Evolutionary conservation across 2,329 filamentous ascomycete species (phyloP).

Genomic region (Scedosporium dehoogii): DNA sequence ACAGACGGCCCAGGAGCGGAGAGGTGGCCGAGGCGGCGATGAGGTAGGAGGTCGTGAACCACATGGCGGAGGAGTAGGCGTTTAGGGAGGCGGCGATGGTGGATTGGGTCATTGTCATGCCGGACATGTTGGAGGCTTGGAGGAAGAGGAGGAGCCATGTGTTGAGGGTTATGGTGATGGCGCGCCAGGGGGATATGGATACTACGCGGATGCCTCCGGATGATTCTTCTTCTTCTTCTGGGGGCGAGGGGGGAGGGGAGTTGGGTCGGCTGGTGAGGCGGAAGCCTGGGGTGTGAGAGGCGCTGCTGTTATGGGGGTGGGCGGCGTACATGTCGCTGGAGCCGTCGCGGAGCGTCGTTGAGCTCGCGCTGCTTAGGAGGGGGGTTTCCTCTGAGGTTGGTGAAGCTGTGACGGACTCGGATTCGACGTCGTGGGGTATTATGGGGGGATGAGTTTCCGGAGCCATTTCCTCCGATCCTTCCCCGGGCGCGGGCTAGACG

Average conservation of each 20-base stretch:
- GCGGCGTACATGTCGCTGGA: not conserved
- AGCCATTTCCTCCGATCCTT: too few species aligned
- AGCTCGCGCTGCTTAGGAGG: slow-evolving; percentile 11
- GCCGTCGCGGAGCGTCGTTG: not conserved
- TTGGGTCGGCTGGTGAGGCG: too few species aligned
- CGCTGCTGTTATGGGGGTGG: not conserved
- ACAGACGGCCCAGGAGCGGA: slow-evolving; percentile 62
- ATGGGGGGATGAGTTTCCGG: not conserved
- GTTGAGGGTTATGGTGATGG: not conserved
- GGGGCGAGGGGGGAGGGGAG: not conserved
- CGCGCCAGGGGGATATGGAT: not conserved
- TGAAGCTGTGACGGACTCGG: not conserved
- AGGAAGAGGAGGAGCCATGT: slow-evolving; percentile 44
- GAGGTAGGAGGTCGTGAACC: slow-evolving; percentile 74
- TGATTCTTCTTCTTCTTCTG: not conserved
- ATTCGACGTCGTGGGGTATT: not conserved
- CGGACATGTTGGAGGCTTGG: slow-evolving; percentile 63
- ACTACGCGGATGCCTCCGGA: not conserved
- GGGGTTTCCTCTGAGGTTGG: slow-evolving; percentile 14
- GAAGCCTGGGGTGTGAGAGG: too few species aligned
- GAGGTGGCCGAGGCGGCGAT: slow-evolving; percentile 51
- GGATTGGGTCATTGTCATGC: slow-evolving; percentile 73
- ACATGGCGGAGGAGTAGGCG: slow-evolving; percentile 62
- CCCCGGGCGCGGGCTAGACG: too few species aligned
- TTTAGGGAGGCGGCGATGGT: slow-evolving; percentile 65